A percentile compares a stretch with the other conserved stretches of the same genome.
phyloP scores from a whole-genome alignment of 345 rosid genomes.

The Corchorus olitorius region DNA sequence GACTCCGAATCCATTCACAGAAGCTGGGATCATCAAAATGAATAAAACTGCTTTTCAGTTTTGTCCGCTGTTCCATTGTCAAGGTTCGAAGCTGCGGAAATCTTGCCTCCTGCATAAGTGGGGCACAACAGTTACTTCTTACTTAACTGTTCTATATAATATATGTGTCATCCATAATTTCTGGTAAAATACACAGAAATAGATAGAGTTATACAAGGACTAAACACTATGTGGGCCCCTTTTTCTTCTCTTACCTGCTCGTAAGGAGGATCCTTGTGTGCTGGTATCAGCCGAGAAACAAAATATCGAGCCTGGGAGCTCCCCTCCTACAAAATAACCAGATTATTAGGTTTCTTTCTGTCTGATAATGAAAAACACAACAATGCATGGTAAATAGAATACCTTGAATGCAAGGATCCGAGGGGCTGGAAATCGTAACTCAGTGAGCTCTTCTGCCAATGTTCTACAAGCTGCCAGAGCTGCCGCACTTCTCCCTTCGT shows the following conservation, averaged over 20 bases:
- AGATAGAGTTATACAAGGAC: neutral
- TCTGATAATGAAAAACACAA: neutral
- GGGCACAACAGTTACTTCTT: neutral
- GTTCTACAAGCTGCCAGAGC: constrained; percentile 96
- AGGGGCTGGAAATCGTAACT: constrained; percentile 94
- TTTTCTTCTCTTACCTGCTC: constrained; percentile 61
- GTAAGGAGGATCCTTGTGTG: constrained; percentile 98
- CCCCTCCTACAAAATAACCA: constrained; percentile 66
- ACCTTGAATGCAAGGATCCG: constrained; percentile 97
- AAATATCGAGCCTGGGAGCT: constrained; percentile 96
- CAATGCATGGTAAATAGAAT: neutral
- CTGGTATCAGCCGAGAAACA: constrained; percentile 89
- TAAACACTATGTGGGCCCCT: neutral
- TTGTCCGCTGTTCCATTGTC: constrained; percentile 64
- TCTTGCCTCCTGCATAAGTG: constrained; percentile 76
- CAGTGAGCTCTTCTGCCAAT: constrained; percentile 92
- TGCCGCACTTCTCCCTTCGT: constrained; percentile 86
- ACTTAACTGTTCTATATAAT: neutral
- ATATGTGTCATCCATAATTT: neutral
- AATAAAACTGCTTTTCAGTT: constrained; percentile 80
- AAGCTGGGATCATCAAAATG: constrained; percentile 91
- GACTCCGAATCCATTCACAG: constrained; percentile 88
- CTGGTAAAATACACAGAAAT: neutral
- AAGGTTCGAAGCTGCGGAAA: constrained; percentile 77
- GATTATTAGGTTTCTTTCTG: constrained; percentile 11